Evolutionary conservation across 805 yeast genomes (phyloP).

Genomic region (Metschnikowia gelsemii): DNA sequence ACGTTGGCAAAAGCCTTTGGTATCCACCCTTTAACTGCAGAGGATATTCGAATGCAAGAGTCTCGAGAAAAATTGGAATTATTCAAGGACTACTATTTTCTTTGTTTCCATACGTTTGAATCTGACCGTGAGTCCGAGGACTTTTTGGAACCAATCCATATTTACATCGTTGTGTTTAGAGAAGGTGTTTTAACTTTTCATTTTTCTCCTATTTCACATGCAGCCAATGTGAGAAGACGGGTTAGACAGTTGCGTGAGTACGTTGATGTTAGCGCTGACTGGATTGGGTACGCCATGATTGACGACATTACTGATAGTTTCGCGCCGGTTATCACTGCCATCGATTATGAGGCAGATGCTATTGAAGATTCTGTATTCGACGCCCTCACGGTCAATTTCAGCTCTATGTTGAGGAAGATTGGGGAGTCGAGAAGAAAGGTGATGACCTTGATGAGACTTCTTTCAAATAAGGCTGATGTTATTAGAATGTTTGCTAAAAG

Average conservation of each 20-base stretch:
- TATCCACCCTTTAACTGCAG: slow-evolving; percentile 96
- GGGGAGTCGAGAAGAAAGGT: slow-evolving; percentile 89
- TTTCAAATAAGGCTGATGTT: slow-evolving; percentile 94
- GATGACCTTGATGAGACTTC: slow-evolving; percentile 85
- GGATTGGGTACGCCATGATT: slow-evolving; percentile 79
- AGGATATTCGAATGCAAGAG: slow-evolving; percentile 95
- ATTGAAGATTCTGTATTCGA: slow-evolving; percentile 84
- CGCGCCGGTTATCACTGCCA: slow-evolving; percentile 75
- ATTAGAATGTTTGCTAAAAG: slow-evolving; percentile 94
- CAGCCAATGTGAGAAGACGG: slow-evolving; percentile 75
- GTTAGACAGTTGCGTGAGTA: slow-evolving; percentile 76
- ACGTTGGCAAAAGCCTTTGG: slow-evolving; percentile 91
- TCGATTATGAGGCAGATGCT: slow-evolving; percentile 79
- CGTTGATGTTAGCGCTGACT: slow-evolving; percentile 74
- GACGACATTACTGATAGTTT: slow-evolving; percentile 86
- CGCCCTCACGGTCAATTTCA: slow-evolving; percentile 70
- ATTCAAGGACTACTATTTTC: slow-evolving; percentile 86
- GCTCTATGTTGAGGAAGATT: slow-evolving; percentile 73
- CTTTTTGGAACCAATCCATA: slow-evolving; percentile 71
- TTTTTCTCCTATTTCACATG: slow-evolving; percentile 56
- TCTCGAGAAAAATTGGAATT: slow-evolving; percentile 96
- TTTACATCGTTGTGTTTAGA: slow-evolving; percentile 62
- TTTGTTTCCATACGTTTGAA: slow-evolving; percentile 95
- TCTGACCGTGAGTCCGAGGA: slow-evolving; percentile 79
- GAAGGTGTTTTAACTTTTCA: slow-evolving; percentile 63